These are phyloP conservation scores for Dionaea muscipula DNA, from an alignment of 179 eudicot species.

Conservation along the genomic window DNA sequence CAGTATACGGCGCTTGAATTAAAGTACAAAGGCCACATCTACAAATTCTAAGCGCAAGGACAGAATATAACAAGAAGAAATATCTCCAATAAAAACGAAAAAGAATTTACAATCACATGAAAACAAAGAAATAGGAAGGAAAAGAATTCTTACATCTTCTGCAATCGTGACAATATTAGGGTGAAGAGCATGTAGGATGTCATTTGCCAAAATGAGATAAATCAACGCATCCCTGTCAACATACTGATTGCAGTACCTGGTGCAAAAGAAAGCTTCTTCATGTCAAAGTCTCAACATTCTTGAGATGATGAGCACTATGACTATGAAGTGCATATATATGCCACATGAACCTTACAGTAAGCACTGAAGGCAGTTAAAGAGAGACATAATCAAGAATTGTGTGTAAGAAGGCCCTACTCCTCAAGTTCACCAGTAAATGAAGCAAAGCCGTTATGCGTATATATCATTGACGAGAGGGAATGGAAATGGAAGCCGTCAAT, in stretches of 20 bases:
- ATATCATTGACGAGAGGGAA: conserved; percentile 90
- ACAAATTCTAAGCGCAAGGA: no score
- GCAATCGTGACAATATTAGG: conserved; percentile 87
- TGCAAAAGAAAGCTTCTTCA: conserved; percentile 15
- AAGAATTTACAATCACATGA: neutral
- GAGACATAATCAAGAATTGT: neutral
- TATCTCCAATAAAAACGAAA: neutral
- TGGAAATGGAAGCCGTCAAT: conserved; percentile 94
- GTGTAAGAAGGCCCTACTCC: conserved; percentile 50
- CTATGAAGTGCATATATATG: no score
- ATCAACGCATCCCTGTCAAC: conserved; percentile 81
- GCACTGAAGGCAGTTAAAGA: neutral
- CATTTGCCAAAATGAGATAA: conserved; percentile 85
- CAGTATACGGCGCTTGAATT: conserved; percentile 4
- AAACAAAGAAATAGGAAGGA: neutral
- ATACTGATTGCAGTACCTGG: conserved; percentile 93
- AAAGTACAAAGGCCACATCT: conserved; percentile 4
- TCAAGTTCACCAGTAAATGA: conserved; percentile 77
- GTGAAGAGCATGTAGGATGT: conserved; percentile 74
- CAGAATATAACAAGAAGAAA: neutral
- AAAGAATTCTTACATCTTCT: conserved; percentile 71
- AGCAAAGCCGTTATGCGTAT: conserved; percentile 95
- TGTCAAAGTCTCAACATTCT: no score
- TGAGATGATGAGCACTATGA: no score
- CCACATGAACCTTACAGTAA: no score